Base-by-base conservation (phyloP, 257 asterid species). In the Nemophila menziesii region DNA sequence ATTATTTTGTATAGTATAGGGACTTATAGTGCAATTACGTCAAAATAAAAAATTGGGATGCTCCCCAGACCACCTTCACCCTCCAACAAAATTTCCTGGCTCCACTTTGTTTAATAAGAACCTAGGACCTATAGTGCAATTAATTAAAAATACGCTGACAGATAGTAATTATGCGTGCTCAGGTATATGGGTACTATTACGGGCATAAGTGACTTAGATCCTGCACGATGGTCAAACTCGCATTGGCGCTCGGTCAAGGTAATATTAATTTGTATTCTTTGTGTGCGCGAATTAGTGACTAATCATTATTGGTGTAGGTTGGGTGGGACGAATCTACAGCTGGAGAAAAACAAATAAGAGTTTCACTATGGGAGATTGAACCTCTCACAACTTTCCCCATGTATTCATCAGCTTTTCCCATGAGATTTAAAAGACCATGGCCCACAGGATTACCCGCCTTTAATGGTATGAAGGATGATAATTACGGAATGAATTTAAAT, bases 191-290 rank as follows among this genome's bases (percentile, higher is more conserved):
- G 94, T 51, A 82, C 94, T 8, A 74, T 82, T 61, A 75, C 94
- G 57, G 85, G 82, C 54, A 66, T 82, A 52, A 63, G 85, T 39
- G 94, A 82, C 58, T 49, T 72, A 68, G 94, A 82, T 65, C 71
- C 74, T 33, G 68, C 38, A 38, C 64, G 64, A 41, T 82, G 94
- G 94, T 70, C 74, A 19, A 82, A 75, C 71, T 82, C 94, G 11
- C 87, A 82, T 57, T 82, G 94, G 94, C 94, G 92, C 14, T 79
- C 92, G 0, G 87, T 82, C 48, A 79, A 82, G 87, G 94, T 76
- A 62, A 24, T 24, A 24, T 9, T 4, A 24, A 29, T 13, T 29
- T 29, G 36, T 29, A 29, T 2, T 29, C 12, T 26, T 26, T 5
- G 12, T 7, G 44, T 20, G 21, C 8, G 5, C 3, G 9, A 5